phyloP scores from a whole-genome alignment of 106 monocot genomes.

The Allium sativum region DNA sequence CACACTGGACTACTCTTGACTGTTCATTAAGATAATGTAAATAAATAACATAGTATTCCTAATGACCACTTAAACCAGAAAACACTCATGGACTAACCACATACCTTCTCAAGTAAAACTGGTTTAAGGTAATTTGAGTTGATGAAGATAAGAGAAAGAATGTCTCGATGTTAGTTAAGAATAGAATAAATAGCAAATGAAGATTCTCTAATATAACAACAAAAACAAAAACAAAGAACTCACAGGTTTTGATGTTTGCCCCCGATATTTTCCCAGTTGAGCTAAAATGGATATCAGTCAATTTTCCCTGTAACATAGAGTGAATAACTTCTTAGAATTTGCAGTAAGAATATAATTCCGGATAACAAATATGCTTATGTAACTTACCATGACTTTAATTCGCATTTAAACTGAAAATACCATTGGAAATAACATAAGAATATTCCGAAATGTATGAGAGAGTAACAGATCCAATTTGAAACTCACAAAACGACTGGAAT shows the following conservation, averaged over 20 bases:
- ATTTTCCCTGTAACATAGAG: constrained; percentile 94
- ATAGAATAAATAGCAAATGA: too few relatives aligned
- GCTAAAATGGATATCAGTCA: constrained; percentile 93
- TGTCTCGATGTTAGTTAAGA: constrained; percentile 1
- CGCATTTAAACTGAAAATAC: constrained; percentile 3
- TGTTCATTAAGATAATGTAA: too few relatives aligned
- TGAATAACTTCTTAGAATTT: too few relatives aligned
- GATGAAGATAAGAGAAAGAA: constrained; percentile 9
- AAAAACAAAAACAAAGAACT: too few relatives aligned
- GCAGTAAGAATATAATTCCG: too few relatives aligned
- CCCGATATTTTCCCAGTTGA: constrained; percentile 78
- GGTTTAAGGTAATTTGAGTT: not conserved
- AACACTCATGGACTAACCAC: too few relatives aligned
- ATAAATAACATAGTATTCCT: too few relatives aligned
- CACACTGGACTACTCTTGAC: constrained; percentile 97
- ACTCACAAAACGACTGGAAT: constrained; percentile 84
- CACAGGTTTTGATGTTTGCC: constrained; percentile 92
- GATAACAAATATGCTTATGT: too few relatives aligned
- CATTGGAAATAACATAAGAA: not conserved
- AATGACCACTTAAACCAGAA: too few relatives aligned
- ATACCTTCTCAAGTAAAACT: constrained; percentile 99
- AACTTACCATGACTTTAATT: too few relatives aligned
- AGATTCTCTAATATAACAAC: too few relatives aligned
- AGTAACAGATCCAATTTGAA: not conserved
- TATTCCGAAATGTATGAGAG: not conserved